phyloP scores from a whole-genome alignment of 305 asterid species.

The Fraxinus dipetala region DNA sequence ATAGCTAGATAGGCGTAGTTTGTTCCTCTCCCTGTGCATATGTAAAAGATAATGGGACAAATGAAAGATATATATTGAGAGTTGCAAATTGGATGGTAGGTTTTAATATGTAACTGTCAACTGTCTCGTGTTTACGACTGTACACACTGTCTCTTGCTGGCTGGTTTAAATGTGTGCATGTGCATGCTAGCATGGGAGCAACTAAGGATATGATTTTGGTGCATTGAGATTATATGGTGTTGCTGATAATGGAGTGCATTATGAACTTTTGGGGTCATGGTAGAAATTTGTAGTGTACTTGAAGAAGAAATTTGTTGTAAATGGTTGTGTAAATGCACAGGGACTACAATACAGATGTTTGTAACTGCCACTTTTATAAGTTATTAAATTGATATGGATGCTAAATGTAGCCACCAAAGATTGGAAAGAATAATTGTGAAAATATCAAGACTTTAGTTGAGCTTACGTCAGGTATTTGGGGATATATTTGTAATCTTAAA shows the following conservation, averaged over 20 bases:
- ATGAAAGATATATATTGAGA: neutral
- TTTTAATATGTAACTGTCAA: slow-evolving; percentile 51
- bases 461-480: neutral
- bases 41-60: neutral
- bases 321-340: neutral
- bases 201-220: neutral
- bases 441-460: neutral
- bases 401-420: neutral
- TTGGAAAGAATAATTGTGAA: neutral
- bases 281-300: neutral
- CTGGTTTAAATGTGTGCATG: neutral
- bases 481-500: neutral
- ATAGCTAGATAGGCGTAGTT: neutral
- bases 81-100: neutral
- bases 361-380: neutral
- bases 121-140: slow-evolving; percentile 24
- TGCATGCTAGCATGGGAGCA: neutral
- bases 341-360: neutral
- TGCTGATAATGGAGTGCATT: neutral
- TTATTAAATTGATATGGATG: neutral
- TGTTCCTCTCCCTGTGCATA: neutral
- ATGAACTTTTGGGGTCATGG: neutral
- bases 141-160: neutral
- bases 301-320: neutral
- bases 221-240: neutral